Conservation (phyloP, 202 grass and related monocot species). For the Hordeum pubiflorum region DNA sequence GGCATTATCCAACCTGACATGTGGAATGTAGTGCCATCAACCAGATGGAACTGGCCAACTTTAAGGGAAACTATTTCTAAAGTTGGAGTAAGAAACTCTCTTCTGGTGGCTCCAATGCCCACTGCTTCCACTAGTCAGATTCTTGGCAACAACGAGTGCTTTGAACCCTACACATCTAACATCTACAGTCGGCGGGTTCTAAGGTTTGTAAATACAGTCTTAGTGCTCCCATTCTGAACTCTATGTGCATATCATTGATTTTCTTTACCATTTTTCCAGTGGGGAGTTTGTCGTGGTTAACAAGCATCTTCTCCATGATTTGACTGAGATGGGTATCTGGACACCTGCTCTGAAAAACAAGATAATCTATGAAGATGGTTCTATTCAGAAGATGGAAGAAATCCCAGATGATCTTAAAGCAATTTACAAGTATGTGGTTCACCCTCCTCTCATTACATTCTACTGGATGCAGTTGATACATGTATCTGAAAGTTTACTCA, state of each 20-base stretch:
- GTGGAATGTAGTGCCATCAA: constrained; percentile 71
- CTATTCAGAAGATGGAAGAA: constrained; percentile 71
- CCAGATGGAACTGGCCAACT: constrained; percentile 75
- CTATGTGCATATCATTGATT: constrained; percentile 23
- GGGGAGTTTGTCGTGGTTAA: constrained; percentile 98
- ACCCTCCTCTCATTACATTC: not conserved
- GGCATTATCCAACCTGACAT: constrained; percentile 92
- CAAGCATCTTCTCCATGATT: constrained; percentile 96
- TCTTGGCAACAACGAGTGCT: constrained; percentile 98
- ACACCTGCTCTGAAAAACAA: constrained; percentile 72
- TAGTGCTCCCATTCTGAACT: not conserved
- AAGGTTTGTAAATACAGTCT: constrained; percentile 40
- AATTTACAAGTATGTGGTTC: constrained; percentile 77
- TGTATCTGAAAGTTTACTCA: constrained; percentile 15
- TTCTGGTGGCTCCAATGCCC: constrained; percentile 96
- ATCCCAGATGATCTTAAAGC: constrained; percentile 86
- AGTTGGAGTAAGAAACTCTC: constrained; percentile 83
- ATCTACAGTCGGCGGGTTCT: constrained; percentile 88
- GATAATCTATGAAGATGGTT: constrained; percentile 92
- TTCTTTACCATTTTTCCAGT: constrained; percentile 38
- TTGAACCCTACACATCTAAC: constrained; percentile 96
- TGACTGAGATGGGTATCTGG: constrained; percentile 94
- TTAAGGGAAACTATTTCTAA: constrained; percentile 67
- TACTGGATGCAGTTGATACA: not conserved
- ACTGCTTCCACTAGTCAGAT: constrained; percentile 99